Percentiles rank a stretch among this genome's conserved stretches.
These are phyloP conservation scores for Porodaedalea pini DNA, from an alignment of 1,284 basidiomycete genomes.

Conservation along the genomic window DNA sequence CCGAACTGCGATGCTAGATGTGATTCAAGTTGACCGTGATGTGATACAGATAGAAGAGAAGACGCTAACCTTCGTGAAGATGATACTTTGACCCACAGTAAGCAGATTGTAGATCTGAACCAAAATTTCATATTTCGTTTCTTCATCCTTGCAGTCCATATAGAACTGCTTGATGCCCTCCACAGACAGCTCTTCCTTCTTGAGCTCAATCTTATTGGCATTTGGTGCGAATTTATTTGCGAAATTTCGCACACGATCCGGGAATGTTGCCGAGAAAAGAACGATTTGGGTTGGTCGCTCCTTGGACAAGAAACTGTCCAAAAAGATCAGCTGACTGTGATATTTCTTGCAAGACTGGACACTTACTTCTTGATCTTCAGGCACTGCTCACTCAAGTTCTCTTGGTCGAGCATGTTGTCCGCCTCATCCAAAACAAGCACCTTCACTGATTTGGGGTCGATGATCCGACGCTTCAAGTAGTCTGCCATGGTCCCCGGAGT, in stretches of 20 bases:
- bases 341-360: neutral
- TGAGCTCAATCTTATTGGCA: constrained; percentile 95
- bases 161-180: constrained; percentile 98
- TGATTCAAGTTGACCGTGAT: neutral
- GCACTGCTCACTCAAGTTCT: constrained; percentile 96
- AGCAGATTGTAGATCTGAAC: constrained; percentile 88
- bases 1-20: constrained; percentile 78
- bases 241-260: constrained; percentile 87
- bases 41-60: neutral
- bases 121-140: constrained; percentile 95
- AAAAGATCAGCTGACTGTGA: neutral
- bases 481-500: constrained; percentile 96
- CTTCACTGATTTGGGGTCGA: constrained; percentile 80
- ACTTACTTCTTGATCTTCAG: constrained; percentile 90
- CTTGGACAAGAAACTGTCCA: constrained; percentile 60
- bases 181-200: constrained; percentile 92
- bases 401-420: constrained; percentile 97
- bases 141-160: constrained; percentile 88
- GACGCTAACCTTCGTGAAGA: constrained; percentile 80
- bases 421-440: constrained; percentile 98
- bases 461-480: constrained; percentile 68
- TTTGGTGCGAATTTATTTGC: constrained; percentile 90
- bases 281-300: constrained; percentile 74
- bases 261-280: constrained; percentile 98
- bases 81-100: constrained; percentile 96